phyloP scores from a whole-genome alignment of 176 grass and related monocot species.

The Bolboschoenus planiculmis region DNA sequence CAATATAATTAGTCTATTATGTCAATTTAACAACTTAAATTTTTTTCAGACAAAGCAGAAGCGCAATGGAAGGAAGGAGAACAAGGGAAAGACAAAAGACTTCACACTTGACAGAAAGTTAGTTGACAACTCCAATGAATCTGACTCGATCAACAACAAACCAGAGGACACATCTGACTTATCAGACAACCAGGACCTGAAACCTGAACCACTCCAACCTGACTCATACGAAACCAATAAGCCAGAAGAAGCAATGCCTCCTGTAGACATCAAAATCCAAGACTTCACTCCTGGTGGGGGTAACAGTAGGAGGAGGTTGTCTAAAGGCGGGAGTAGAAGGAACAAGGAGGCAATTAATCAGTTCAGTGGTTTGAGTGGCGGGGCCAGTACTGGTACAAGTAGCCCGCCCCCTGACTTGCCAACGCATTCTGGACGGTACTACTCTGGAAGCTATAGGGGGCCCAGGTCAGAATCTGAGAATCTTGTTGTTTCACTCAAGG shows the following conservation, averaged over 20 bases:
- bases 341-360: slow-evolving; percentile 17
- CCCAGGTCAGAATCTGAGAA: slow-evolving; percentile 16
- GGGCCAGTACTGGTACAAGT: not conserved
- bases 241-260: not conserved
- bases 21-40: not conserved
- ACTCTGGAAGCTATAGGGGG: slow-evolving; percentile 18
- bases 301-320: slow-evolving; percentile 11
- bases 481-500: slow-evolving; percentile 26
- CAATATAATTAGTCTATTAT: not conserved
- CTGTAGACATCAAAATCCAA: slow-evolving; percentile 12
- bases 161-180: slow-evolving; percentile 1
- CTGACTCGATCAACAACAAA: slow-evolving; percentile 10
- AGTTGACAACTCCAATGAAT: slow-evolving; percentile 19
- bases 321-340: slow-evolving; percentile 20
- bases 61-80: slow-evolving; percentile 12
- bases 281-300: not conserved
- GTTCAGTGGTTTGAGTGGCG: not conserved
- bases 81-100: slow-evolving; percentile 15
- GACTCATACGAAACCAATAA: not conserved
- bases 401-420: slow-evolving; percentile 4
- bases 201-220: not conserved
- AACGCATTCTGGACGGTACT: slow-evolving; percentile 15
- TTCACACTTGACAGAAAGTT: slow-evolving; percentile 14
- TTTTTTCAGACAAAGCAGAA: slow-evolving; percentile 23
- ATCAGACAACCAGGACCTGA: not conserved